phyloP scores from a whole-genome alignment of 148 eudicot species.

The Rhododendron kiyosumense region DNA sequence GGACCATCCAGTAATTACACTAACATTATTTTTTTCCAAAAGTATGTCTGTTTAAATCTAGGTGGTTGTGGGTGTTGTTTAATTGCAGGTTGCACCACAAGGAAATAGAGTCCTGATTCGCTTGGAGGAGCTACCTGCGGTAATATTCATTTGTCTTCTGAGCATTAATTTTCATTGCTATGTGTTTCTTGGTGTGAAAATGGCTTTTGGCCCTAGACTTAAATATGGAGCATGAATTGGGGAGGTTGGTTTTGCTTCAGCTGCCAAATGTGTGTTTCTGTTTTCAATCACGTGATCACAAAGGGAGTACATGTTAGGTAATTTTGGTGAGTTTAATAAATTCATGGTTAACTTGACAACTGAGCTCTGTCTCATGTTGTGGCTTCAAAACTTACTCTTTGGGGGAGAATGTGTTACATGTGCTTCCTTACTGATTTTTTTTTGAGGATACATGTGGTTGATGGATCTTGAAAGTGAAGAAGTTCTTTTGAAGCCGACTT shows the following conservation, averaged over 20 bases:
- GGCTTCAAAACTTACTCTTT: not conserved
- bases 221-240: not conserved
- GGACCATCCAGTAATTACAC: not conserved
- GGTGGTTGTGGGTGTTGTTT: not conserved
- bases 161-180: not conserved
- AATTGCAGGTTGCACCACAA: constrained; percentile 77
- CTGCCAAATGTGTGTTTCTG: not conserved
- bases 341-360: not conserved
- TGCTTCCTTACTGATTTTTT: not conserved
- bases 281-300: not conserved
- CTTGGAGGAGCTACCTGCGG: constrained; percentile 79
- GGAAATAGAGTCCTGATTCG: constrained; percentile 84
- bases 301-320: not conserved
- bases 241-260: not conserved
- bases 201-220: not conserved
- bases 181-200: not conserved
- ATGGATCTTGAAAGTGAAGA: not conserved
- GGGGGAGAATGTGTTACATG: not conserved
- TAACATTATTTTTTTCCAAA: not conserved
- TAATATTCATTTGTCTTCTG: constrained; percentile 15
- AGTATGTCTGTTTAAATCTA: not conserved
- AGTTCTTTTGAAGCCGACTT: not conserved
- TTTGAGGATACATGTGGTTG: not conserved
- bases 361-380: not conserved
- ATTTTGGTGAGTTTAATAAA: not conserved